A percentile compares a stretch with the other conserved stretches of the same genome.
Conservation (phyloP, 176 grass and related monocot species). For the Pontederia paniculata region DNA sequence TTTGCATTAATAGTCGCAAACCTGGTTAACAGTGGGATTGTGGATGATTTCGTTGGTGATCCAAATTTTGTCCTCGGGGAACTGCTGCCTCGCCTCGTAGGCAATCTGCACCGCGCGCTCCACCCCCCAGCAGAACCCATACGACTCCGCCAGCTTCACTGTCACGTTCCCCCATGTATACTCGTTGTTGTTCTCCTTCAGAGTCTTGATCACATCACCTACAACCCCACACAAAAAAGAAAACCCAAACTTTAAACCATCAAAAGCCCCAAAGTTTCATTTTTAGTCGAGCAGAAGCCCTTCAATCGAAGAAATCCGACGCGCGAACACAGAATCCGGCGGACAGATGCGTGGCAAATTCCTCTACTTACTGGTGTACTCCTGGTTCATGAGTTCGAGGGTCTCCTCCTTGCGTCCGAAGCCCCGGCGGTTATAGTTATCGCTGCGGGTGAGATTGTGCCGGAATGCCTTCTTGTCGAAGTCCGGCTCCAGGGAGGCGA, state of each 20-base stretch:
- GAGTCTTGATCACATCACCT: conserved; percentile 88
- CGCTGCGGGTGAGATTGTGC: conserved; percentile 89
- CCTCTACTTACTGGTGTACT: conserved; percentile 70
- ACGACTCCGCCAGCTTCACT: conserved; percentile 82
- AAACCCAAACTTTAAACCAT: not conserved
- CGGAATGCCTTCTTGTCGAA: conserved; percentile 98
- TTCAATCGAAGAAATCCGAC: too few species aligned
- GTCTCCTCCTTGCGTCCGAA: conserved; percentile 99
- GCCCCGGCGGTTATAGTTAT: conserved; percentile 85
- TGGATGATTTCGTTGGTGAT: conserved; percentile 98
- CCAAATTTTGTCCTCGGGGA: conserved; percentile 89
- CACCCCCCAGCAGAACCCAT: conserved; percentile 98
- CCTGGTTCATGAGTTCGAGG: conserved; percentile 74
- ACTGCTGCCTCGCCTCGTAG: conserved; percentile 98
- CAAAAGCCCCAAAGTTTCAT: not conserved
- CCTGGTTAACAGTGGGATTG: conserved; percentile 96
- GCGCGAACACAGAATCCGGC: too few species aligned
- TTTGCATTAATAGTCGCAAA: not conserved
- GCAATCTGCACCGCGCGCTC: conserved; percentile 98
- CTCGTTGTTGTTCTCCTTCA: conserved; percentile 67
- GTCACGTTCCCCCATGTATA: conserved; percentile 75
- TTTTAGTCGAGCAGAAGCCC: not conserved
- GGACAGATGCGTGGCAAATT: not conserved
- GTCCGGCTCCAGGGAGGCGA: conserved; percentile 42
- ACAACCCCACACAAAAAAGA: not conserved